phyloP scores from a whole-genome alignment of 208 protist species.

The Crithidia thermophila region DNA sequence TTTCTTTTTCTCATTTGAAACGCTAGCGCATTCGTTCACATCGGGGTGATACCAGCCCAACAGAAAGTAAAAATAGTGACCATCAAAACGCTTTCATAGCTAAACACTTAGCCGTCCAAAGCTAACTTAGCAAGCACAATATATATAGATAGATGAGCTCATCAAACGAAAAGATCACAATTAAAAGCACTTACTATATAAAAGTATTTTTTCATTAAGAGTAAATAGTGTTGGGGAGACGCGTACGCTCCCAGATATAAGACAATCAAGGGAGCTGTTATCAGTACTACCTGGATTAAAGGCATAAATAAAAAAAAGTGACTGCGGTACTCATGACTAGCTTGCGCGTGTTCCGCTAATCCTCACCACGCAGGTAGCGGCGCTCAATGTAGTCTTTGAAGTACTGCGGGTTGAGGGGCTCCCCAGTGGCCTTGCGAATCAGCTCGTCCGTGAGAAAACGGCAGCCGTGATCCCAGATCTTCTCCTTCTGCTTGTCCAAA shows the following conservation, averaged over 20 bases:
- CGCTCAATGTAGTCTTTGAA: constrained; percentile 67
- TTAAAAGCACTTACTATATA: too few relatives aligned
- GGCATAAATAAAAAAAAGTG: constrained; percentile 1
- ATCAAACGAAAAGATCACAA: too few relatives aligned
- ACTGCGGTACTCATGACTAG: too few relatives aligned
- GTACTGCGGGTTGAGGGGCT: constrained; percentile 68
- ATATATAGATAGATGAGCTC: too few relatives aligned
- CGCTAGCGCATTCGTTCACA: too few relatives aligned
- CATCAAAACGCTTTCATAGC: neutral
- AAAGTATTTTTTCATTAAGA: too few relatives aligned
- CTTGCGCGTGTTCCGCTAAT: neutral
- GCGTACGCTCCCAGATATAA: too few relatives aligned
- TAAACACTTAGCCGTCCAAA: constrained; percentile 17
- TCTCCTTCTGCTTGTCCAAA: constrained; percentile 51
- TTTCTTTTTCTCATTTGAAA: neutral
- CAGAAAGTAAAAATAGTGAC: constrained; percentile 2
- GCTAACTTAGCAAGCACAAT: too few relatives aligned
- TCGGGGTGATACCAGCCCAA: constrained; percentile 9
- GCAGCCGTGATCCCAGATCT: constrained; percentile 53
- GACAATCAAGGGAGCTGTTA: too few relatives aligned
- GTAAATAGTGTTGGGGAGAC: too few relatives aligned
- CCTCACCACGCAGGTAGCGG: constrained; percentile 51
- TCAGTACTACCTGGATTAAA: too few relatives aligned
- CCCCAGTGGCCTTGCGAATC: constrained; percentile 63
- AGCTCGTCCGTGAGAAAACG: constrained; percentile 63